Percentiles rank a stretch among this genome's conserved stretches.
Evolutionary conservation across 306 rosid genomes (phyloP).

Genomic region (Hippophae tibetana): DNA sequence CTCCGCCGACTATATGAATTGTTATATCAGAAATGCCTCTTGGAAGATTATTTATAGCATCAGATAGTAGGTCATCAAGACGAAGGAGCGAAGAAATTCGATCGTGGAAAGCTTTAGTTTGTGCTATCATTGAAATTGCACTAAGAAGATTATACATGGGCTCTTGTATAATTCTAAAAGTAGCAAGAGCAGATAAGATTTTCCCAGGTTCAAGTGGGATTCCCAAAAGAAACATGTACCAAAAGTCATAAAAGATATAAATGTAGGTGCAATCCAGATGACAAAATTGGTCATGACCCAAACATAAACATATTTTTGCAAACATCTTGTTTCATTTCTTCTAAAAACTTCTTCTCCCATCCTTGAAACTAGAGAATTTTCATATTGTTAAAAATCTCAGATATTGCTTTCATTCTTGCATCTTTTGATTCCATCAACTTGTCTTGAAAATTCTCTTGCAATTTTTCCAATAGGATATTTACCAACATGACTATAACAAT

Average conservation of each 20-base stretch:
- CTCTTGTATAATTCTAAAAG: slow-evolving; percentile 37
- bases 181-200: slow-evolving; percentile 47
- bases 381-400: slow-evolving; percentile 57
- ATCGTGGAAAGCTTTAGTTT: slow-evolving; percentile 46
- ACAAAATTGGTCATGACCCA: slow-evolving; percentile 24
- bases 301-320: slow-evolving; percentile 32
- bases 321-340: slow-evolving; percentile 32
- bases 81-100: slow-evolving; percentile 44
- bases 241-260: slow-evolving; percentile 43
- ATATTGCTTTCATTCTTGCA: slow-evolving; percentile 40
- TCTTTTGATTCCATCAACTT: slow-evolving; percentile 55
- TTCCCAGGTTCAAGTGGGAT: slow-evolving; percentile 51
- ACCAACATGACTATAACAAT: slow-evolving; percentile 38
- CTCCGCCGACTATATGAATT: slow-evolving; percentile 51
- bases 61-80: slow-evolving; percentile 52
- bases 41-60: slow-evolving; percentile 54
- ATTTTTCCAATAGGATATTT: slow-evolving; percentile 39
- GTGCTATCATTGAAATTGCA: slow-evolving; percentile 34
- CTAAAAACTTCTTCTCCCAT: slow-evolving; percentile 66
- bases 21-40: slow-evolving; percentile 48
- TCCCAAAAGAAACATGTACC: slow-evolving; percentile 33
- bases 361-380: slow-evolving; percentile 56
- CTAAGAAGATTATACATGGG: slow-evolving; percentile 38
- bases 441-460: slow-evolving; percentile 31
- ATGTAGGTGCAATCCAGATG: slow-evolving; percentile 40